Conservation (phyloP, 495 filamentous ascomycete genomes). For the Achaetomiella virescens region DNA sequence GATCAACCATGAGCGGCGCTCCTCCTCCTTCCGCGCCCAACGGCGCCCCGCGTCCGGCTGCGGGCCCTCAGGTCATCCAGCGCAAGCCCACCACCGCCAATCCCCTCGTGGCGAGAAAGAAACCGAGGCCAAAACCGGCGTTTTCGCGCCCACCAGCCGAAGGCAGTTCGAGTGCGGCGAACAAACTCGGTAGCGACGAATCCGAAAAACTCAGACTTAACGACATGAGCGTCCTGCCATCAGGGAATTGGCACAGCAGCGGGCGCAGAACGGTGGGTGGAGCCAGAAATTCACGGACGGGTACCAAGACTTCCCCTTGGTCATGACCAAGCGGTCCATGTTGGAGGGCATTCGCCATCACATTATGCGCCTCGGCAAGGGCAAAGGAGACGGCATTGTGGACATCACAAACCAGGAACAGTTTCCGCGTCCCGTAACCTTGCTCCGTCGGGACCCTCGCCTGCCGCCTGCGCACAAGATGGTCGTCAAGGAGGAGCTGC, state of each 20-base stretch:
- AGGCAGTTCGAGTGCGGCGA: background rate
- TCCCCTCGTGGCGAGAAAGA: constrained; percentile 63
- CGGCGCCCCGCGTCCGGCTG: constrained; percentile 29
- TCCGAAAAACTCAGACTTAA: background rate
- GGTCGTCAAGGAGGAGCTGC: constrained; percentile 51
- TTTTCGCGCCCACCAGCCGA: constrained; percentile 6
- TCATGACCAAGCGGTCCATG: constrained; percentile 72
- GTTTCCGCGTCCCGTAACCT: constrained; percentile 78
- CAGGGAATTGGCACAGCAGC: constrained; percentile 26
- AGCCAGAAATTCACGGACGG: constrained; percentile 47
- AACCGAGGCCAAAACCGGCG: constrained; percentile 24
- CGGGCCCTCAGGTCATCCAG: constrained; percentile 31
- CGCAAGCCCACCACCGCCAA: constrained; percentile 46
- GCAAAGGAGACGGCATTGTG: constrained; percentile 33
- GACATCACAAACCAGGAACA: constrained; percentile 71
- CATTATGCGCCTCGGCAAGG: constrained; percentile 61
- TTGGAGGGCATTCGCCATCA: constrained; percentile 80
- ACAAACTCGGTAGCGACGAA: background rate
- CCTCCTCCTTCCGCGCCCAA: constrained; percentile 36
- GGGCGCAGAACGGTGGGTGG: constrained; percentile 54
- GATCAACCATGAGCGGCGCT: constrained; percentile 52
- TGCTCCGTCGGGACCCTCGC: constrained; percentile 86
- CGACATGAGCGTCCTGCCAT: constrained; percentile 6
- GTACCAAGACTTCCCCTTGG: constrained; percentile 62
- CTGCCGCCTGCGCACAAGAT: constrained; percentile 52